Evolutionary conservation across 352 stramenopile species (phyloP).

Genomic region (Elongisporangium prolatum): DNA sequence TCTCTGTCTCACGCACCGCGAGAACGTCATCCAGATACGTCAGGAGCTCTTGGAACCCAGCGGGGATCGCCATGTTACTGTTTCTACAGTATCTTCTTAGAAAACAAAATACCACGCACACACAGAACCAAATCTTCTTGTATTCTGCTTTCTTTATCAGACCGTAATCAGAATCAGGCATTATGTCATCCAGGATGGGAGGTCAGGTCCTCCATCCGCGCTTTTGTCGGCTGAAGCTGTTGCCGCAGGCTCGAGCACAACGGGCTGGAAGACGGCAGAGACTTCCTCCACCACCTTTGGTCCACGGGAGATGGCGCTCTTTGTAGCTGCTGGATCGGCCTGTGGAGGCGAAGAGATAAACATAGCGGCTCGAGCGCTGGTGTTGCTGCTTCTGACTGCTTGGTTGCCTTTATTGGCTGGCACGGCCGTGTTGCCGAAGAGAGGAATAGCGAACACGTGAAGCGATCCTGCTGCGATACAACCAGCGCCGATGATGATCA

Average conservation of each 20-base stretch:
- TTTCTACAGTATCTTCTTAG: background rate
- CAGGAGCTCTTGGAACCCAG: slow-evolving; percentile 28
- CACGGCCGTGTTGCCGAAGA: slow-evolving; percentile 33
- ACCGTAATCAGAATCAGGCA: background rate
- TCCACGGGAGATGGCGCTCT: background rate
- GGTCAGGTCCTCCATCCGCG: background rate
- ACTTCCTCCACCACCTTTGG: background rate
- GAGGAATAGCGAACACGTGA: slow-evolving; percentile 41
- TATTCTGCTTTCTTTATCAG: background rate
- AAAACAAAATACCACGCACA: background rate
- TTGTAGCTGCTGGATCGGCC: background rate
- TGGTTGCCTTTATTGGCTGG: background rate
- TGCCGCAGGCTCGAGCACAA: background rate
- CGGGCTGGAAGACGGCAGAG: slow-evolving; percentile 17
- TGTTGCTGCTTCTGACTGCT: background rate
- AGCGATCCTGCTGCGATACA: slow-evolving; percentile 39
- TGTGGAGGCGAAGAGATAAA: background rate
- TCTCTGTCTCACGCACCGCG: slow-evolving; percentile 13
- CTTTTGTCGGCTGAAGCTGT: background rate
- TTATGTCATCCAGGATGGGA: background rate
- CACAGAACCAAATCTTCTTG: background rate
- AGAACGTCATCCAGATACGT: slow-evolving; percentile 22
- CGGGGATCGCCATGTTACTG: slow-evolving; percentile 10
- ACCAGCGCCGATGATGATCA: slow-evolving; percentile 48
- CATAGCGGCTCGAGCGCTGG: background rate